Evolutionary conservation across 768 basidiomycete species (phyloP), one percentile per base, ranked within the genome.

Genomic region (Clavaria fumosa): DNA sequence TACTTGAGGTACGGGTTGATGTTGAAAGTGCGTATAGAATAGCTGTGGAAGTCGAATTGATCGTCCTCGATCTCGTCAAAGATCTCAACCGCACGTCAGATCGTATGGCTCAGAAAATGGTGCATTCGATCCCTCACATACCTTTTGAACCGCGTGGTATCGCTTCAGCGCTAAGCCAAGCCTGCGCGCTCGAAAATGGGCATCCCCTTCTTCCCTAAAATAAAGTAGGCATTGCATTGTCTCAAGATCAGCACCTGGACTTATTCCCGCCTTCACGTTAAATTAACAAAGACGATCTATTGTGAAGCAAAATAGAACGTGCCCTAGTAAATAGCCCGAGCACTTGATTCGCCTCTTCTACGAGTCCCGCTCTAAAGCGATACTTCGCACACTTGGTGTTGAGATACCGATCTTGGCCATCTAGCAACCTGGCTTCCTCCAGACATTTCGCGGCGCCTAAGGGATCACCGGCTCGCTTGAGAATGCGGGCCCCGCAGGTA

Each of bases 1-100:
- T 47, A 96, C 93, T 75, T 72, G 37, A 83, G 43, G 53, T 97
- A 97, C 9, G 86, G 73, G 37, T 77, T 79, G 23, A 97, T 59
- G 5, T 83, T 93, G 49, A 78, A 83, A 48, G 84, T 89, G 37
- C 95, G 77, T 46, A 96, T 46, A 46, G 85, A 85, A 55, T 96
- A 99, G 5, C 81, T 75, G 54, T 99, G 95, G 67, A 99, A 99
- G 56, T 99, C 95, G 48, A 81, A 96, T 57, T 97, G 90, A 50
- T 95, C 91, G 46, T 96, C 89, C 45, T 95, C 88, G 45, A 83
- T 71, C 37, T 82, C 81, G 37, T 78, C 69, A 54, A 93, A 96
- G 11, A 78, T 60, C 84, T 43, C 14, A 19, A 4, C 5, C 31
- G 10, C 20, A 21, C 23, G 28, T 31, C 43, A 22, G 21, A 20